Evolutionary conservation across 306 rosid species (phyloP), one percentile per base, ranked within the genome.

Genomic region (Parietaria judaica): DNA sequence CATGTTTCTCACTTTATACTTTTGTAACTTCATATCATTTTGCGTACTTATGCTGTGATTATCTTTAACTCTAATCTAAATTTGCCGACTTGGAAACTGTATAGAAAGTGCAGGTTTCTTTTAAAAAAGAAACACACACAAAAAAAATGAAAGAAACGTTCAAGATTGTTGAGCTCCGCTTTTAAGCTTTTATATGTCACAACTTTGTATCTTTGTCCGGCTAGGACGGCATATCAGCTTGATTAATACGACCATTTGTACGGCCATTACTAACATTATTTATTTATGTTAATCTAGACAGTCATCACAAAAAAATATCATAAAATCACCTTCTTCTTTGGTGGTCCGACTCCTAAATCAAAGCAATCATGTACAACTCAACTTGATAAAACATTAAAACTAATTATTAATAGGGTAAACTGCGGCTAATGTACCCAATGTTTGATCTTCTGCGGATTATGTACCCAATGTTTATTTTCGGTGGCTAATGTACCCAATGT

Each of bases 171-270:
- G 23, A 23, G 31, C 31, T 23, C 1, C 2, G 31, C 31, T 23
- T 23, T 23, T 41, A 11, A 36, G 23, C 62, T 58, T 58, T 13
- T n/a, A 37, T 45, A 47, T 14, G 48, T 7, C 5, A 5, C 2
- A 23, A n/a, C n/a, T n/a, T 58, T 36, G 16, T 3, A 5, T 38
- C 12, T 45, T 7, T 17, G 48, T 58, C 34, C 48, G 62, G 23
- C 62, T 39, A 4, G 62, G 45, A 6, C 62, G 62, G 62, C 62
- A 14, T 38, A 14, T 36, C 41, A 55, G 59, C 10, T 58, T 7
- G 62, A 38, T 11, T 6, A 58, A 7, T 11, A 13, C 3, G 62
- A 58, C 12, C 9, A 14, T 7, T 57, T 37, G 31, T 57, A 57
- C 46, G 61, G 48, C 14, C 47, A 36, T 2, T 13, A 58, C 39